Evolutionary conservation across 1,284 basidiomycete species (phyloP).

Genomic region (Ganoderma lucidum): DNA sequence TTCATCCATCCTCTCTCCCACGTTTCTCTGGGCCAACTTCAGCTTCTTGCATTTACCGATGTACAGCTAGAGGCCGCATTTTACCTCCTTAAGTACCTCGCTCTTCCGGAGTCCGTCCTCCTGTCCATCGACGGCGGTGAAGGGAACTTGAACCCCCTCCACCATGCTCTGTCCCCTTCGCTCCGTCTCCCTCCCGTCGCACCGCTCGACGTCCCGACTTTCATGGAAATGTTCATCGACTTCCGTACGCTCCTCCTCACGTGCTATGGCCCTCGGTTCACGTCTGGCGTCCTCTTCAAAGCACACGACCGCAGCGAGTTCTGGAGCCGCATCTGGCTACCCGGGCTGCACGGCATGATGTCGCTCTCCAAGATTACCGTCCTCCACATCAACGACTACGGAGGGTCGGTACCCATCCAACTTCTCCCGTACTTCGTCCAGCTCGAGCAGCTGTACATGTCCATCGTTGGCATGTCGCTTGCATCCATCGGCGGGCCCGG

Average conservation of each 20-base stretch:
- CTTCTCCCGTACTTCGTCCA: background rate
- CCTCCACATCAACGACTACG: background rate
- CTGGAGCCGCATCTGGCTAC: background rate
- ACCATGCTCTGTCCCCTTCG: background rate
- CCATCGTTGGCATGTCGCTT: background rate
- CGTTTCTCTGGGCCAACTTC: background rate
- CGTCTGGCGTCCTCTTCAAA: background rate
- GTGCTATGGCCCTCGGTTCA: background rate
- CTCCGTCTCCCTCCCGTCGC: background rate
- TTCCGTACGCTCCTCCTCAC: background rate
- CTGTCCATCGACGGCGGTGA: background rate
- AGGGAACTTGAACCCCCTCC: too few species aligned
- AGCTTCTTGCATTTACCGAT: background rate
- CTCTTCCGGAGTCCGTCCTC: background rate
- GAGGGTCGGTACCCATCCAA: background rate
- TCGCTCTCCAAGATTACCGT: background rate
- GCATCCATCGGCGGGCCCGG: background rate
- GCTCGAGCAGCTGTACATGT: background rate
- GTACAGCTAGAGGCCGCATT: background rate
- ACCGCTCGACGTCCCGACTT: background rate
- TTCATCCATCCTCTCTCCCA: background rate
- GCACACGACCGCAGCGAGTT: background rate
- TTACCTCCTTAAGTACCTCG: background rate
- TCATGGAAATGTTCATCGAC: background rate
- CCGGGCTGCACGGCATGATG: background rate